Percentiles rank a stretch among this genome's conserved stretches.
Evolutionary conservation across 768 basidiomycete species (phyloP).

Genomic region (Piloderma croceum): DNA sequence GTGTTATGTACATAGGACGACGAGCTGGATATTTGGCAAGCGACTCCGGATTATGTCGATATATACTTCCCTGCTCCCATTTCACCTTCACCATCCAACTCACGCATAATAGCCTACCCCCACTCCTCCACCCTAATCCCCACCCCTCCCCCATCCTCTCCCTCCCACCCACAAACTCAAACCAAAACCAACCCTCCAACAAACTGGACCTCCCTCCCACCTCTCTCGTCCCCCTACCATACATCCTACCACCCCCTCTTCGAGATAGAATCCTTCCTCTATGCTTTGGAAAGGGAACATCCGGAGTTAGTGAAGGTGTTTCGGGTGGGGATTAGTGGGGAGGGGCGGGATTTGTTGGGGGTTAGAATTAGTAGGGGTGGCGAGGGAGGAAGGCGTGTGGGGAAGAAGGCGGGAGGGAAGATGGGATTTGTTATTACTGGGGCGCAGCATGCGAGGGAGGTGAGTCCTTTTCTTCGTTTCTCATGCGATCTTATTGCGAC

Average conservation of each 20-base stretch:
- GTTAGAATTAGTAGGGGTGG: constrained; percentile 49
- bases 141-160: too few relatives aligned
- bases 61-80: too few relatives aligned
- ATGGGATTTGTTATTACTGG: constrained; percentile 64
- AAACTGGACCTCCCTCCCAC: constrained; percentile 19
- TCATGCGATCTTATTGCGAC: constrained; percentile 5
- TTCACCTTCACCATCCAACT: too few relatives aligned
- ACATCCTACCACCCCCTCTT: constrained; percentile 48
- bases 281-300: constrained; percentile 38
- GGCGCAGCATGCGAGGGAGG: constrained; percentile 74
- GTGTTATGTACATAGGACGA: constrained; percentile 35
- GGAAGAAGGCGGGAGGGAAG: constrained; percentile 25
- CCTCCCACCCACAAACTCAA: not conserved
- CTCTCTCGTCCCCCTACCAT: constrained; percentile 33
- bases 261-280: constrained; percentile 49
- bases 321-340: constrained; percentile 49
- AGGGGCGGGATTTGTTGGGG: constrained; percentile 55
- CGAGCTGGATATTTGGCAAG: constrained; percentile 50
- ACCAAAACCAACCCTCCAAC: not conserved
- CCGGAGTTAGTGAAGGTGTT: constrained; percentile 44
- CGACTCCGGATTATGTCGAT: constrained; percentile 41
- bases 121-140: too few relatives aligned
- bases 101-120: too few relatives aligned
- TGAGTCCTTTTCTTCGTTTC: constrained; percentile 24
- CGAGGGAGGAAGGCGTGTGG: too few relatives aligned